Evolutionary conservation across 768 basidiomycete genomes (phyloP).

Genomic region (Tylopilus sp.): DNA sequence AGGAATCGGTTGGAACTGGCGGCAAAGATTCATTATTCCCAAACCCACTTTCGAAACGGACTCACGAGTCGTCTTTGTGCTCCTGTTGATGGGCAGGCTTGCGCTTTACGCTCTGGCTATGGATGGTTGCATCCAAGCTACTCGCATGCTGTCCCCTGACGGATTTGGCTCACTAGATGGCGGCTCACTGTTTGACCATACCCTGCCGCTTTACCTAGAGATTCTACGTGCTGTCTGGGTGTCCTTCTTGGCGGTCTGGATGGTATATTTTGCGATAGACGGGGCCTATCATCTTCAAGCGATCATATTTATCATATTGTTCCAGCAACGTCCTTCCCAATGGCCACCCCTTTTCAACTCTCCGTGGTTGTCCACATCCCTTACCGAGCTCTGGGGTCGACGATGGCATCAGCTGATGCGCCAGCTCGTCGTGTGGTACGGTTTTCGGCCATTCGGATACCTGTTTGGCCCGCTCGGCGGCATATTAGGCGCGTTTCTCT

Average conservation of each 20-base stretch:
- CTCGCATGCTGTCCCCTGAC: slow-evolving; percentile 34
- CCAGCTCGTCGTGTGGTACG: slow-evolving; percentile 50
- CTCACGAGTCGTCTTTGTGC: slow-evolving; percentile 16
- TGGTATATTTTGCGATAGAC: slow-evolving; percentile 45
- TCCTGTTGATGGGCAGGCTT: slow-evolving; percentile 4
- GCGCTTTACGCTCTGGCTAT: slow-evolving; percentile 4
- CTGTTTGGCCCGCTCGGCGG: slow-evolving; percentile 49
- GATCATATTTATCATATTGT: slow-evolving; percentile 42
- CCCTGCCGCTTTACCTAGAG: slow-evolving; percentile 30
- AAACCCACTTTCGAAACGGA: slow-evolving; percentile 11
- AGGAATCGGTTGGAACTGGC: slow-evolving; percentile 30
- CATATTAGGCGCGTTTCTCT: slow-evolving; percentile 53
- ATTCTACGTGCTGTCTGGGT: slow-evolving; percentile 42
- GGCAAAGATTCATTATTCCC: slow-evolving; percentile 10
- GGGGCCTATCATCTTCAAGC: slow-evolving; percentile 38
- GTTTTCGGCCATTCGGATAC: slow-evolving; percentile 40
- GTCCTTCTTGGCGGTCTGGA: slow-evolving; percentile 32
- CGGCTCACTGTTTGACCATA: slow-evolving; percentile 36
- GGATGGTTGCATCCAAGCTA: slow-evolving; percentile 11
- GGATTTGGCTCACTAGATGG: slow-evolving; percentile 34
- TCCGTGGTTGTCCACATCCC: slow-evolving; percentile 56
- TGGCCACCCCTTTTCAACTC: slow-evolving; percentile 63
- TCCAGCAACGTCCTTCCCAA: slow-evolving; percentile 45
- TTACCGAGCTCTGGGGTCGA: slow-evolving; percentile 58
- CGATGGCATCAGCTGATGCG: slow-evolving; percentile 71